A percentile compares a stretch with the other conserved stretches of the same genome.
phyloP scores from a whole-genome alignment of 345 rosid genomes.

The Salix viminalis region DNA sequence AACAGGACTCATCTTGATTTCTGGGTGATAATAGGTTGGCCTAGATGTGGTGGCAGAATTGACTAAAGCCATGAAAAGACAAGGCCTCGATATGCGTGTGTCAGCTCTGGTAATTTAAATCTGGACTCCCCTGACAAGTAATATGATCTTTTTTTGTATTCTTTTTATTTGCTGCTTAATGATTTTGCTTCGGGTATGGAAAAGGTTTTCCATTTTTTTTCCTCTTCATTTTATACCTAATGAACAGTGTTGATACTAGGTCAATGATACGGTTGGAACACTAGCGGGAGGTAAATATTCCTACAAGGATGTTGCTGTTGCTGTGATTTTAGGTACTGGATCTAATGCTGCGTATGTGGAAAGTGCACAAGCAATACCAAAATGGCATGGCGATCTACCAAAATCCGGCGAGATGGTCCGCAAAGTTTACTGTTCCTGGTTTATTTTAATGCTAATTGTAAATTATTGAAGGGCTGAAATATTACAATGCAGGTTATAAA shows the following conservation, averaged over 20 bases:
- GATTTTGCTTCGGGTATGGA: background rate
- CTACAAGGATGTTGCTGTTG: slow-evolving; percentile 70
- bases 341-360: slow-evolving; percentile 96
- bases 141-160: background rate
- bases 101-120: slow-evolving; percentile 70
- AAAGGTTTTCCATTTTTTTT: background rate
- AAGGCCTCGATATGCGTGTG: slow-evolving; percentile 71
- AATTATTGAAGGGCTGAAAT: slow-evolving; percentile 3
- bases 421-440: background rate
- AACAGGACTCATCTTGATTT: background rate
- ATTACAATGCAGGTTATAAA: slow-evolving; percentile 64
- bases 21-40: slow-evolving; percentile 54
- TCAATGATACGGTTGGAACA: slow-evolving; percentile 95
- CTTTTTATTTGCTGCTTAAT: background rate
- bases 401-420: slow-evolving; percentile 89
- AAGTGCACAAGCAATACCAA: slow-evolving; percentile 82
- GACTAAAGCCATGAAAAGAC: slow-evolving; percentile 65
- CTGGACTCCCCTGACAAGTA: background rate
- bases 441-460: background rate
- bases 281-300: slow-evolving; percentile 85
- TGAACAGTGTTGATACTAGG: slow-evolving; percentile 37
- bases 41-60: slow-evolving; percentile 81
- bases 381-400: slow-evolving; percentile 82
- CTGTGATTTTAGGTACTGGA: slow-evolving; percentile 94
- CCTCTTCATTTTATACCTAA: background rate